These are phyloP conservation scores for Ganoderma lucidum DNA, from an alignment of 1,284 basidiomycete species.

Conservation along the genomic window DNA sequence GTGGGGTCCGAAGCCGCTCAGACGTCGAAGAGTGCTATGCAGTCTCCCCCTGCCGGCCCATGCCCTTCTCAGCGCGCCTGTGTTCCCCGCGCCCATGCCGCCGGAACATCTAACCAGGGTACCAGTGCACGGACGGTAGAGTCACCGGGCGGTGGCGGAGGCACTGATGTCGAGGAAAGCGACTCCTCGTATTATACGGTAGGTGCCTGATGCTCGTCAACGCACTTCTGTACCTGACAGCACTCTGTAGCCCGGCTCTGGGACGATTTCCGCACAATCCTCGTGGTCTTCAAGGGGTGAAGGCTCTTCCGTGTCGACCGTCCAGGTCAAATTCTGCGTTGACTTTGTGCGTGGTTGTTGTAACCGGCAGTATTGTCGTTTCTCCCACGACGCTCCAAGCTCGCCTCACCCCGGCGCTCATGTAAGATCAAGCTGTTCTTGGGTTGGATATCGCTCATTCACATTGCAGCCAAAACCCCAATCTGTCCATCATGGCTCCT, in stretches of 20 bases:
- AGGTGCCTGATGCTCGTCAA: background rate
- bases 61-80: background rate
- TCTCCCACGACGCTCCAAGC: conserved; percentile 17
- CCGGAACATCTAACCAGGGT: background rate
- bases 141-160: background rate
- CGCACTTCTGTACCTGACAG: background rate
- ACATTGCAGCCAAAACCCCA: background rate
- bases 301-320: conserved; percentile 7
- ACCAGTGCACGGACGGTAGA: background rate
- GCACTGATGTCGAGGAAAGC: conserved; percentile 11
- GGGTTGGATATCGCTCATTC: background rate
- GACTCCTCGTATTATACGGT: conserved; percentile 18
- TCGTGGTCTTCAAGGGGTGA: conserved; percentile 14
- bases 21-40: background rate
- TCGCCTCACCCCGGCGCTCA: background rate
- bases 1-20: background rate
- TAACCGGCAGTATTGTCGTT: conserved; percentile 13
- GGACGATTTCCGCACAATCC: conserved; percentile 11
- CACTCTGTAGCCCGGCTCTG: background rate
- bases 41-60: background rate
- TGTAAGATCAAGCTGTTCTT: background rate
- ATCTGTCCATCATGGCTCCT: background rate
- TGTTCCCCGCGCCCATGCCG: background rate
- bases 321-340: conserved; percentile 7
- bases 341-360: conserved; percentile 23